Base-by-base conservation (phyloP, 2,329 filamentous ascomycete species). In the Diaporthe sp. region DNA sequence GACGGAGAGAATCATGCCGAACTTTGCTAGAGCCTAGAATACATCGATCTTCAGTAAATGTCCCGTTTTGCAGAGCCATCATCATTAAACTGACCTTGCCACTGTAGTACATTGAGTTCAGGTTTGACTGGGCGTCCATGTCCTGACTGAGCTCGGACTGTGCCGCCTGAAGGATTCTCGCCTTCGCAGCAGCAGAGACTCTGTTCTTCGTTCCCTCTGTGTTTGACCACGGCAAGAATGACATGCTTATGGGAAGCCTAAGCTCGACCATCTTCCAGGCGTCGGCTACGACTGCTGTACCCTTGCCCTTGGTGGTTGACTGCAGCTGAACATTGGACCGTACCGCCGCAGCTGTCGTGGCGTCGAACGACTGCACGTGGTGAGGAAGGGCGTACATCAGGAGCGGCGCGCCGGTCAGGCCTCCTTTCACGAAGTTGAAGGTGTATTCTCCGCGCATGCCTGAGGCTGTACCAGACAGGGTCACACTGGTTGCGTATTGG, bases 361-460 rank as follows among this genome's bases (percentile, higher is more conserved):
- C 79, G 78, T 95, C 91, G 76, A 98, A 96, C 0, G 94, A 95
- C 44, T 91, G 86, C 4, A 95, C 82, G 79, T 98, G 97, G 83
- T 98, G 97, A 31, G 96, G 95, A 65, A 99, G 86, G 22, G 94
- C 94, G 82, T 94, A 98, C 92, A 98, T 97, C 78, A 97, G 87
- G 31, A 98, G 86, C 76, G 87, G 89, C 22, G 90, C 86, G 9
- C 85, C 83, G 22, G 87, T 82, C 49, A 91, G 87, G 8, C 96
- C 96, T 0, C 87, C 89, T 80, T 94, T 96, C n/a, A 86, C 85
- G 86, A 94, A 98, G 0, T 85, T 85, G 75, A 98, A 90, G 0
- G 86, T 91, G 82, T 98, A 99, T 2, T 87, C 91, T 15, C 95
- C 96, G 15, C 85, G 86, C 0, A 85, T 85, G 2, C 90, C 91